These are phyloP conservation scores for Rosa persica DNA, from an alignment of 306 rosid genomes.

Conservation along the genomic window DNA sequence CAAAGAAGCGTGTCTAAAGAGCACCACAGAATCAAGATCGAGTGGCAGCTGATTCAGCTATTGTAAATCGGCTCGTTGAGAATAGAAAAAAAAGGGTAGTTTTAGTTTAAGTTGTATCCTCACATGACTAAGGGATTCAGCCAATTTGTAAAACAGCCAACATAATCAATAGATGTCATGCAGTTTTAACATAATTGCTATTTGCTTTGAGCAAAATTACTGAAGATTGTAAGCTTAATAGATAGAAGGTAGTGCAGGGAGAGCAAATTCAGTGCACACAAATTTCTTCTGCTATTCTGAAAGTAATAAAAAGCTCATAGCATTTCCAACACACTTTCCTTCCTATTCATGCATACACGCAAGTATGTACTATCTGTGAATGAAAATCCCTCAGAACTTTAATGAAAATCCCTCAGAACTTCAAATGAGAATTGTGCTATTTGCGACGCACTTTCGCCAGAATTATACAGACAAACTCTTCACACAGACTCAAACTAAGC, in stretches of 20 bases:
- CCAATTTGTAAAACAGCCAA: slow-evolving; percentile 18
- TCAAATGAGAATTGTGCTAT: neutral
- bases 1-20: slow-evolving; percentile 15
- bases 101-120: slow-evolving; percentile 29
- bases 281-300: neutral
- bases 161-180: slow-evolving; percentile 9
- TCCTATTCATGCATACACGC: neutral
- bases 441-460: neutral
- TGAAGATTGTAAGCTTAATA: neutral
- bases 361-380: neutral
- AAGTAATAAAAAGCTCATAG: neutral
- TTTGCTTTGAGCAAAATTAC: slow-evolving; percentile 11
- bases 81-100: slow-evolving; percentile 24
- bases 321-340: neutral
- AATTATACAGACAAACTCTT: neutral
- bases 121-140: slow-evolving; percentile 23
- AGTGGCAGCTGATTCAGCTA: slow-evolving; percentile 18
- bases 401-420: neutral
- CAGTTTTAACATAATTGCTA: slow-evolving; percentile 8
- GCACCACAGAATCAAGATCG: neutral
- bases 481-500: neutral
- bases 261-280: neutral
- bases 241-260: neutral
- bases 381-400: neutral
- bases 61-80: slow-evolving; percentile 24